phyloP scores from a whole-genome alignment of 169 alveolate species.

The Amoebophrya sp. region DNA sequence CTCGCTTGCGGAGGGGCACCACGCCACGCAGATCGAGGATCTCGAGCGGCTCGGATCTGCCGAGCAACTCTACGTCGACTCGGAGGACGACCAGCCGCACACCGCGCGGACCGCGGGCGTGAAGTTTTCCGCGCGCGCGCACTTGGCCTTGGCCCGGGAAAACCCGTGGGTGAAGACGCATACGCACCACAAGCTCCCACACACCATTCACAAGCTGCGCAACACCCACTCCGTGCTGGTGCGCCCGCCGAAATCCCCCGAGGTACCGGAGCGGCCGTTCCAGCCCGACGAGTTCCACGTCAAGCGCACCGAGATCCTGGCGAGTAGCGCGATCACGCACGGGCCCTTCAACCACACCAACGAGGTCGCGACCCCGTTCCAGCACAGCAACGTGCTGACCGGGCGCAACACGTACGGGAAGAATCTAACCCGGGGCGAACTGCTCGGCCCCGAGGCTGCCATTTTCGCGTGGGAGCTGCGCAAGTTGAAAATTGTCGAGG shows the following conservation, averaged over 20 bases:
- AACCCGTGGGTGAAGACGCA: background rate
- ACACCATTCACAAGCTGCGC: background rate
- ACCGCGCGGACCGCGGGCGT: background rate
- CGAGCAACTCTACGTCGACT: background rate
- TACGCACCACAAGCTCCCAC: background rate
- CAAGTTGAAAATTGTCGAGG: background rate
- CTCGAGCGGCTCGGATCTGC: background rate
- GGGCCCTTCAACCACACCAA: background rate
- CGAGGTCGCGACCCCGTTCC: background rate
- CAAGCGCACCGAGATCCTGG: background rate
- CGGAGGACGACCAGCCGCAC: background rate
- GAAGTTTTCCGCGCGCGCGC: background rate
- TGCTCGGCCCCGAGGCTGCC: background rate
- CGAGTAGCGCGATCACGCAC: background rate
- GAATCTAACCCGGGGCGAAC: background rate
- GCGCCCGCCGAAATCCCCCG: background rate
- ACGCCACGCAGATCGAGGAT: too few relatives aligned
- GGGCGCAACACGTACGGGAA: background rate
- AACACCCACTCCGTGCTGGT: background rate
- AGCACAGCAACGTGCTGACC: background rate
- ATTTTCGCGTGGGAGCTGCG: background rate
- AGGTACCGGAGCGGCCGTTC: background rate
- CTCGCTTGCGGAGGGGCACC: too few relatives aligned
- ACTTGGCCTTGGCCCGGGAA: background rate
- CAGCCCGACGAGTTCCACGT: background rate